Base-by-base conservation (phyloP, 129 eudicot species). In the Apium graveolens region DNA sequence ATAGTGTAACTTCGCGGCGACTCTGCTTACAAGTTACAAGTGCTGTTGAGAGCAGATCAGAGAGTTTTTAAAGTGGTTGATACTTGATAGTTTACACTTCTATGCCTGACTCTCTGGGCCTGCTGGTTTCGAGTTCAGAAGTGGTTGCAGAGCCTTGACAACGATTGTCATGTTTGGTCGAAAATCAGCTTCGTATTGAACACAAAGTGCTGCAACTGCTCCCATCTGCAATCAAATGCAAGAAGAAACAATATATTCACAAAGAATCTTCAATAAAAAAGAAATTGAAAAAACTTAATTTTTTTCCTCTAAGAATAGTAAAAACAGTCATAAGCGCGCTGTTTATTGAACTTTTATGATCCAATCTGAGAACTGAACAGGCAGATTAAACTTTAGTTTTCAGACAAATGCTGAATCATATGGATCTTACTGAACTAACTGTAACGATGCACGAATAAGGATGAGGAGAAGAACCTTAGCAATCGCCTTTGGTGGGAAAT, bases 161-260 rank as follows among this genome's bases (percentile, higher is more conserved):
- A 96, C 97, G 68, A 96, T 96, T 5, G 97, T 90, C 99, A 96
- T 96, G 83, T 92, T 96, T 70, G 99, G 99, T 72, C 99, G 81
- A 80, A 96, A 96, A 57, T 92, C 99, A 49, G 99, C 97, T 78
- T 96, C 99, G 37, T 96, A 92, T 76, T 96, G 99, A 79, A 96
- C 97, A 77, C 97, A 96, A 18, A 96, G 87, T 74, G 97, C 97
- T 73, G 97, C 99, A 80, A 96, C 97, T 21, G 99, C 99, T 82
- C 91, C 99, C 96, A 96, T 83, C 97, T 96, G 89, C 43, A 29
- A 68, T 3, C 8, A 43, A 27, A 11, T 7, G 16, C 37, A 78
- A 20, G 18, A 60, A 60, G 39, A 41, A 35, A 69, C 43, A 35
- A 34, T 66, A 13, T 12, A n/a, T 29, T 65, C 1, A 27, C 11